A percentile compares a stretch with the other conserved stretches of the same genome.
phyloP scores from a whole-genome alignment of 345 rosid species.

The Dipteronia dyeriana region DNA sequence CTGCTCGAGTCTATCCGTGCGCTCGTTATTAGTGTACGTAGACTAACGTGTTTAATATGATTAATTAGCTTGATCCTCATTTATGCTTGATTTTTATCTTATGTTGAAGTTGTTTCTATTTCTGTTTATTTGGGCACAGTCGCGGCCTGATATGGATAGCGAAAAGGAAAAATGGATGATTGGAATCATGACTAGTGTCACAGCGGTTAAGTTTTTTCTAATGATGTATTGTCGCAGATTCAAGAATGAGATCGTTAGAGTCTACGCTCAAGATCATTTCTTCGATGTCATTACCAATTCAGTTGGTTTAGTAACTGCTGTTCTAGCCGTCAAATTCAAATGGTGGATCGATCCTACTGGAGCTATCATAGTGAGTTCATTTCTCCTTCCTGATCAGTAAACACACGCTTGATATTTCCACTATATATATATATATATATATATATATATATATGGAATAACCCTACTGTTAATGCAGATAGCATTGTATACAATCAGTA shows the following conservation, averaged over 20 bases:
- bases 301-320: slow-evolving; percentile 52
- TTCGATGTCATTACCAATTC: slow-evolving; percentile 62
- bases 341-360: slow-evolving; percentile 71
- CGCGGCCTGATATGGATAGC: slow-evolving; percentile 32
- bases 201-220: slow-evolving; percentile 45
- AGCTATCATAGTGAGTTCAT: slow-evolving; percentile 48
- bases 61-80: neutral
- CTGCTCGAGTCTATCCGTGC: slow-evolving; percentile 50
- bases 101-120: neutral
- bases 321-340: slow-evolving; percentile 42
- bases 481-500: slow-evolving; percentile 70
- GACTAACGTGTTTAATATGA: no score
- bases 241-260: slow-evolving; percentile 46
- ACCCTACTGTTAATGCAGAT: slow-evolving; percentile 42
- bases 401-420: neutral
- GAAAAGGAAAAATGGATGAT: slow-evolving; percentile 52
- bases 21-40: slow-evolving; percentile 40
- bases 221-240: slow-evolving; percentile 56
- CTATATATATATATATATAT: no score
- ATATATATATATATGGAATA: neutral
- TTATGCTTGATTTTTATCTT: no score
- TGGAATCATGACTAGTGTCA: slow-evolving; percentile 49
- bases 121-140: slow-evolving; percentile 22
- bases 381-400: neutral
- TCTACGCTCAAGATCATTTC: slow-evolving; percentile 59